A percentile compares a stretch with the other conserved stretches of the same genome.
phyloP scores from a whole-genome alignment of 768 basidiomycete species.

The Gloeostereum incarnatum region DNA sequence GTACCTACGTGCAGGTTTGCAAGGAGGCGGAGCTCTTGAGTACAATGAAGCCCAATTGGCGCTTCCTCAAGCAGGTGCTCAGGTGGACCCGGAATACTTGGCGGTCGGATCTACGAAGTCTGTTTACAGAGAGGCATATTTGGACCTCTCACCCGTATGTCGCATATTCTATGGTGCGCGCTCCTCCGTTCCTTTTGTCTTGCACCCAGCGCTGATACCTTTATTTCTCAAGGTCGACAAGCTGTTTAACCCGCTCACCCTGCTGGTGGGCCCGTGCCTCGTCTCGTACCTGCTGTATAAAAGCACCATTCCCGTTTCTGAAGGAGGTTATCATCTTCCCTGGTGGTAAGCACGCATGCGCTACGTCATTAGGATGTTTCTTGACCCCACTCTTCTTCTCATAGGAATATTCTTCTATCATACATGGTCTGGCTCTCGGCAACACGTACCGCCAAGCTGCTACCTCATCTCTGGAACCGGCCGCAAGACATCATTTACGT shows the following conservation, averaged over 20 bases:
- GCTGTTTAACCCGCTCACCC: constrained; percentile 22
- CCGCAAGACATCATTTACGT: constrained; percentile 75
- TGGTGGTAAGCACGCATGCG: constrained; percentile 78
- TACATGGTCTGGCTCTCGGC: constrained; percentile 66
- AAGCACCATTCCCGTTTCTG: constrained; percentile 49
- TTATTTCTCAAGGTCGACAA: constrained; percentile 67
- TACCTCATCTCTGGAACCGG: constrained; percentile 73
- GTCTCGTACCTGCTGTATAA: constrained; percentile 74
- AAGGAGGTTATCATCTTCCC: constrained; percentile 75
- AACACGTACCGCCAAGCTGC: constrained; percentile 72
- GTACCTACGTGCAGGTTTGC: constrained; percentile 86
- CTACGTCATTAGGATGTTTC: constrained; percentile 32
- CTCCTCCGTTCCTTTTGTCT: constrained; percentile 43
- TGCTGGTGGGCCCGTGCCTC: constrained; percentile 69
- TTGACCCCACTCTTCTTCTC: constrained; percentile 10
- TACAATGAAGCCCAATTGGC: constrained; percentile 97
- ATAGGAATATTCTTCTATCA: constrained; percentile 57
- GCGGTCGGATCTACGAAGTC: constrained; percentile 79
- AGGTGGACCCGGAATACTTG: constrained; percentile 94
- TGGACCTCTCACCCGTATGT: constrained; percentile 91
- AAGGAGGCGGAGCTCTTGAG: constrained; percentile 78
- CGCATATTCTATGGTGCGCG: constrained; percentile 82
- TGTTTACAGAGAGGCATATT: constrained; percentile 82
- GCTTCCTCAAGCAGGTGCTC: constrained; percentile 89
- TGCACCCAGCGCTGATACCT: background rate